A percentile compares a stretch with the other conserved stretches of the same genome.
These are phyloP conservation scores for Penicillium turbatum DNA, from an alignment of 495 filamentous ascomycete genomes.

Conservation along the genomic window DNA sequence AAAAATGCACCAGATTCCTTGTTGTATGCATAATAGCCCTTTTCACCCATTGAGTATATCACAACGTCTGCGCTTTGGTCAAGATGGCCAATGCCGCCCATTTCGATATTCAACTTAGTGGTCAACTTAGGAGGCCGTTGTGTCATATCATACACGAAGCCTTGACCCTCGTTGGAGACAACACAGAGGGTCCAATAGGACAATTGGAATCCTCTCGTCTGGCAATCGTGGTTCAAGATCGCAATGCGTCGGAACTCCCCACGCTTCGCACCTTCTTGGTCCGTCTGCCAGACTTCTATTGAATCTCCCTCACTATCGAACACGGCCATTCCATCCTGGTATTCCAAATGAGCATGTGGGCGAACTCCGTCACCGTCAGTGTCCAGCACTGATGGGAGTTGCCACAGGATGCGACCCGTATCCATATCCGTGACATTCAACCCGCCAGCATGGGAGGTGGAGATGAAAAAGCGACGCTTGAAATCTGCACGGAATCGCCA, in stretches of 20 bases:
- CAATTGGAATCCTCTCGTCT: slow-evolving; percentile 40
- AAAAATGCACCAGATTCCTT: slow-evolving; percentile 29
- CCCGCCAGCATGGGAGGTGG: slow-evolving; percentile 37
- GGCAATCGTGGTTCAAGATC: slow-evolving; percentile 32
- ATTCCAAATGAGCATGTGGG: slow-evolving; percentile 38
- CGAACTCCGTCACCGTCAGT: slow-evolving; percentile 27
- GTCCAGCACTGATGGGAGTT: slow-evolving; percentile 33
- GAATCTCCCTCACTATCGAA: slow-evolving; percentile 40
- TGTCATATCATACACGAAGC: slow-evolving; percentile 42
- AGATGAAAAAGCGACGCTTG: slow-evolving; percentile 38
- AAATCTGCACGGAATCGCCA: slow-evolving; percentile 41
- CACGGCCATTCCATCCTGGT: slow-evolving; percentile 40
- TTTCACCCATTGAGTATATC: slow-evolving; percentile 38
- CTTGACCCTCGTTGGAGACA: slow-evolving; percentile 35
- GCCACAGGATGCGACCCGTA: slow-evolving; percentile 32
- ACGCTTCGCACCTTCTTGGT: slow-evolving; percentile 25
- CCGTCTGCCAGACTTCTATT: slow-evolving; percentile 38
- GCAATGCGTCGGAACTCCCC: slow-evolving; percentile 39
- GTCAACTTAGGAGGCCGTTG: slow-evolving; percentile 31
- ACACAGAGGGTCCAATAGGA: slow-evolving; percentile 39
- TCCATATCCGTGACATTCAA: slow-evolving; percentile 42
- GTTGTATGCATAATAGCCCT: slow-evolving; percentile 33
- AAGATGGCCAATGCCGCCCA: slow-evolving; percentile 34
- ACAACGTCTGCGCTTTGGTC: slow-evolving; percentile 36
- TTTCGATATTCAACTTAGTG: slow-evolving; percentile 30